A percentile compares a stretch with the other conserved stretches of the same genome.
These are phyloP conservation scores for Flaveria linearis DNA, from an alignment of 129 eudicot species.

Conservation along the genomic window DNA sequence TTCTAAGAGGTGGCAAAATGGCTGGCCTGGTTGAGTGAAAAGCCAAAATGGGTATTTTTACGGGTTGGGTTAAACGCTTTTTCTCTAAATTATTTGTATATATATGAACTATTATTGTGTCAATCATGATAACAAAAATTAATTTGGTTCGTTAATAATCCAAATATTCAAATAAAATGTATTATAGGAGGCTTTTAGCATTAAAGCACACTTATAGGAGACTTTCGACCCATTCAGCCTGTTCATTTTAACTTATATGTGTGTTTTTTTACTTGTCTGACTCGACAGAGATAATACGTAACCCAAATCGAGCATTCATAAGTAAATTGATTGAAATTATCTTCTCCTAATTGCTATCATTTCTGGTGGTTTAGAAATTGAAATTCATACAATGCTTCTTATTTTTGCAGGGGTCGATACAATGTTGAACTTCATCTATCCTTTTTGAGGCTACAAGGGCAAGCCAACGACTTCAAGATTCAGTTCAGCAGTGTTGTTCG, in stretches of 20 bases:
- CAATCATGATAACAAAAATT: not conserved
- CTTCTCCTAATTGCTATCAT: not conserved
- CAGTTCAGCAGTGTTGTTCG: conserved; percentile 96
- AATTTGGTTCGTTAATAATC: not conserved
- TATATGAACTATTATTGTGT: not conserved
- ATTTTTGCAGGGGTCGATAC: conserved; percentile 73
- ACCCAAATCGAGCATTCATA: not conserved
- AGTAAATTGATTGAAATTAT: not conserved
- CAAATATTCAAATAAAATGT: not conserved
- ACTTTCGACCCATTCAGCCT: not conserved
- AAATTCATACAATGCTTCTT: conserved; percentile 11
- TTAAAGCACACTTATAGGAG: not conserved
- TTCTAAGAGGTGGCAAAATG: conserved; percentile 17
- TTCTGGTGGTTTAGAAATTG: conserved; percentile 3
- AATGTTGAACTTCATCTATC: conserved; percentile 89
- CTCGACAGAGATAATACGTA: not conserved
- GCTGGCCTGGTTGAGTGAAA: not conserved
- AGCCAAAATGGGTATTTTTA: not conserved
- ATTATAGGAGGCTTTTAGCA: not conserved
- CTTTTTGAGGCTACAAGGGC: conserved; percentile 91
- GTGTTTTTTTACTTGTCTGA: not conserved
- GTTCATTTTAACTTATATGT: not conserved
- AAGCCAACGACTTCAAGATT: conserved; percentile 95
- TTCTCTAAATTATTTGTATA: not conserved
- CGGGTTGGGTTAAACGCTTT: conserved; percentile 1